These are phyloP conservation scores for Anthoceros angustus DNA, from an alignment of 225 moss, liverwort and hornwort genomes.

Conservation along the genomic window DNA sequence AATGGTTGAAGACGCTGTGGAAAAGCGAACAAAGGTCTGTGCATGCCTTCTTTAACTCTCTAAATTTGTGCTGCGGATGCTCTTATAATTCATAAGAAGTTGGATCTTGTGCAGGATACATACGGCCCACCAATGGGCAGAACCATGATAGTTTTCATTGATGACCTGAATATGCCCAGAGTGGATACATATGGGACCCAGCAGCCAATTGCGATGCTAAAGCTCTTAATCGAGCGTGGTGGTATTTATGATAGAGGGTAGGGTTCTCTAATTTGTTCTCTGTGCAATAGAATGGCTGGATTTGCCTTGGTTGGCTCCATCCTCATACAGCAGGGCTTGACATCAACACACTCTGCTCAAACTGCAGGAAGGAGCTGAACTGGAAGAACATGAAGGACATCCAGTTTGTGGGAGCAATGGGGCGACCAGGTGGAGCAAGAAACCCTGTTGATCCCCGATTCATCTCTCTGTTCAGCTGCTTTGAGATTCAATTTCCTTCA, in stretches of 20 bases:
- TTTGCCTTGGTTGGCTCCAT: too few species aligned
- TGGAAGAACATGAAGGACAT: conserved; percentile 75
- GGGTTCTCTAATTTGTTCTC: neutral
- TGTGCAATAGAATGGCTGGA: neutral
- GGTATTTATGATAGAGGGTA: conserved; percentile 87
- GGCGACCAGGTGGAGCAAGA: conserved; percentile 65
- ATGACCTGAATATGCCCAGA: conserved; percentile 93
- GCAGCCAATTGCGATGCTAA: conserved; percentile 84
- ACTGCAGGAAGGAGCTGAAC: conserved; percentile 60
- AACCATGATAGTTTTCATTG: conserved; percentile 78
- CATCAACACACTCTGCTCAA: conserved; percentile 3
- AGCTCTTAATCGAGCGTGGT: conserved; percentile 59
- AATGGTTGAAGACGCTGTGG: conserved; percentile 60
- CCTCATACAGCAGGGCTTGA: too few species aligned
- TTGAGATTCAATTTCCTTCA: conserved; percentile 67
- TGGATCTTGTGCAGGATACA: too few species aligned
- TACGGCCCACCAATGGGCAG: conserved; percentile 70
- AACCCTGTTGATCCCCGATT: conserved; percentile 67
- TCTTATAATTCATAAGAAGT: neutral
- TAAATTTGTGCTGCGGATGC: neutral
- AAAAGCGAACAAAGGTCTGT: conserved; percentile 79
- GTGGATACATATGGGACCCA: conserved; percentile 84
- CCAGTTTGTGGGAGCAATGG: conserved; percentile 77
- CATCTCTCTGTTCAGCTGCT: conserved; percentile 61
- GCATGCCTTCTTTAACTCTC: too few species aligned